Conservation (phyloP, 768 basidiomycete genomes). For the Amanita pallidorosea region DNA sequence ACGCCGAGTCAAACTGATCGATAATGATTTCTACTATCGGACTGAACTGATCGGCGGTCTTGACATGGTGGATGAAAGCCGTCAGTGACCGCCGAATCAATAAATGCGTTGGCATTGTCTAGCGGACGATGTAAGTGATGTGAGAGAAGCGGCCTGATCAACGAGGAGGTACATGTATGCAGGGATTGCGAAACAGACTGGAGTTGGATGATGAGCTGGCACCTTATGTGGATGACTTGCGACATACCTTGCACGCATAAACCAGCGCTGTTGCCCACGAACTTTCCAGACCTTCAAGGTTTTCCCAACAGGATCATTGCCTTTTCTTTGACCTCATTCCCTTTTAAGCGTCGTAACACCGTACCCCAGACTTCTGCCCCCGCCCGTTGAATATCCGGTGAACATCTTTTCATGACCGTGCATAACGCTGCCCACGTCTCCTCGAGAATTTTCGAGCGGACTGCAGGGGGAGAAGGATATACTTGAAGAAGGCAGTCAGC, state of each 20-base stretch:
- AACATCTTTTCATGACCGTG: slow-evolving; percentile 42
- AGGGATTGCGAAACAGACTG: slow-evolving; percentile 78
- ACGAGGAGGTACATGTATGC: slow-evolving; percentile 61
- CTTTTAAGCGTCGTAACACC: slow-evolving; percentile 61
- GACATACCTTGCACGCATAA: slow-evolving; percentile 64
- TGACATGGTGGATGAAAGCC: slow-evolving; percentile 76
- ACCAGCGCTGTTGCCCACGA: slow-evolving; percentile 66
- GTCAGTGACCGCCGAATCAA: slow-evolving; percentile 68
- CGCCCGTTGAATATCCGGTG: slow-evolving; percentile 63
- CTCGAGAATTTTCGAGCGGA: slow-evolving; percentile 29
- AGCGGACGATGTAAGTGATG: slow-evolving; percentile 34
- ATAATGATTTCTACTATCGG: slow-evolving; percentile 44
- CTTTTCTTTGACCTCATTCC: slow-evolving; percentile 36
- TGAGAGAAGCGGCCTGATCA: slow-evolving; percentile 48
- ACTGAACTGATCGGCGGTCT: slow-evolving; percentile 53
- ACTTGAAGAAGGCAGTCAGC: slow-evolving; percentile 59
- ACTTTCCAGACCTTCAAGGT: slow-evolving; percentile 43
- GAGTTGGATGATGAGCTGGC: slow-evolving; percentile 5
- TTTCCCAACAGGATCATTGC: slow-evolving; percentile 45
- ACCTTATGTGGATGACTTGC: not conserved
- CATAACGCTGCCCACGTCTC: slow-evolving; percentile 51
- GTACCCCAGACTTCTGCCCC: slow-evolving; percentile 86
- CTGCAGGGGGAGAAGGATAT: slow-evolving; percentile 58
- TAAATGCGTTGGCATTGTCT: slow-evolving; percentile 33
- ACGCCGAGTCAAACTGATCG: slow-evolving; percentile 19